Percentiles rank a stretch among this genome's conserved stretches.
These are phyloP conservation scores for Fusarium sp. DNA, from an alignment of 2,329 filamentous ascomycete species.

Conservation along the genomic window DNA sequence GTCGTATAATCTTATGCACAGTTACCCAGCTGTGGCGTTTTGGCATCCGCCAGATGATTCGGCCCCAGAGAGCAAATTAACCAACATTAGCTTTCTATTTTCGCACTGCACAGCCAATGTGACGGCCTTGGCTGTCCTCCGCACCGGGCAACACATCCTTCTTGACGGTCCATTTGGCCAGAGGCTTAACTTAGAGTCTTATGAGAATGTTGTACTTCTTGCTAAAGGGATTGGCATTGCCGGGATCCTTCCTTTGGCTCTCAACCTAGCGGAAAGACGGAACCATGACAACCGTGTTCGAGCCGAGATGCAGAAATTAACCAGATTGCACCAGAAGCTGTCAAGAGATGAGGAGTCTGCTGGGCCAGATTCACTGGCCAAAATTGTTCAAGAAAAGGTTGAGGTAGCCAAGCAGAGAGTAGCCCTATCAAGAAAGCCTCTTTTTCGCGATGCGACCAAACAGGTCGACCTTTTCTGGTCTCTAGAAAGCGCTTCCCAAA, in stretches of 20 bases:
- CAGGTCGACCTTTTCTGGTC: conserved; percentile 15
- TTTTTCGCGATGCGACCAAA: conserved; percentile 10
- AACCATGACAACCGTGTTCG: conserved; percentile 1
- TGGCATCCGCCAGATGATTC: conserved; percentile 7
- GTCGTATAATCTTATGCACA: background rate
- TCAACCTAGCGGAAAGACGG: conserved; percentile 4
- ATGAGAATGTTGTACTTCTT: conserved; percentile 15
- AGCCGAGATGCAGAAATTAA: background rate
- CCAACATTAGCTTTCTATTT: conserved; percentile 5
- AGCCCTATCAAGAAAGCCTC: background rate
- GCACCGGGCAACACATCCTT: background rate
- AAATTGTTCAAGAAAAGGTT: background rate
- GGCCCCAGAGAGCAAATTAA: background rate
- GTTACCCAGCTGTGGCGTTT: conserved; percentile 4
- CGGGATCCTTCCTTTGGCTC: background rate
- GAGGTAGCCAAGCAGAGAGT: background rate
- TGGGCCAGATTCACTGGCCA: background rate
- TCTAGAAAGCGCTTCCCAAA: conserved; percentile 13
- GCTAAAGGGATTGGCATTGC: conserved; percentile 17
- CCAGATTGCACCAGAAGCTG: background rate
- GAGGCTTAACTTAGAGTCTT: background rate
- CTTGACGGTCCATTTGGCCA: conserved; percentile 15
- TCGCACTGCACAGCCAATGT: background rate
- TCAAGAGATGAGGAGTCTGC: background rate
- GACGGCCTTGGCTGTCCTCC: background rate